Conservation (phyloP, 805 yeast genomes). For the Nakazawaea wickerhamii region DNA sequence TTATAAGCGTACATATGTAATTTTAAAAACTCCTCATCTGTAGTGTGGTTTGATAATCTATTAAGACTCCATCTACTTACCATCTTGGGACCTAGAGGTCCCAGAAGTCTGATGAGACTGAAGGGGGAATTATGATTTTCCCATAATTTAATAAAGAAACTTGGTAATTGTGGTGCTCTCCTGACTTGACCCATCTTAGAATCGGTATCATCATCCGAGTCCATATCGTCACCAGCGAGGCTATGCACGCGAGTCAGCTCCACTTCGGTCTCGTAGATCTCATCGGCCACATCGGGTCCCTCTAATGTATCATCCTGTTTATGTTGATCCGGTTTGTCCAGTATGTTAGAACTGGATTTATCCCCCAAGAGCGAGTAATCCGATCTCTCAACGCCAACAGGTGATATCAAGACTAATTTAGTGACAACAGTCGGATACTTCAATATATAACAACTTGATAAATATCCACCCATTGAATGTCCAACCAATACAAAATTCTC, state of each 20-base stretch:
- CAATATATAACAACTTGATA: slow-evolving; percentile 60
- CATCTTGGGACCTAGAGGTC: slow-evolving; percentile 49
- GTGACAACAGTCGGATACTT: slow-evolving; percentile 40
- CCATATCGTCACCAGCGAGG: background rate
- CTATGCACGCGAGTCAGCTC: slow-evolving; percentile 3
- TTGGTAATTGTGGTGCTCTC: slow-evolving; percentile 27
- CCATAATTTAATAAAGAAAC: slow-evolving; percentile 44
- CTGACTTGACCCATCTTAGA: slow-evolving; percentile 12
- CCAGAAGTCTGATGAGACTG: slow-evolving; percentile 39
- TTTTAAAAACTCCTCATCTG: slow-evolving; percentile 28
- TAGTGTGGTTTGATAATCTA: slow-evolving; percentile 31
- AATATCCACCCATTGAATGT: slow-evolving; percentile 76
- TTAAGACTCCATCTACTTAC: slow-evolving; percentile 51
- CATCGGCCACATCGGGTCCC: slow-evolving; percentile 17
- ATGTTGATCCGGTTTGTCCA: slow-evolving; percentile 10
- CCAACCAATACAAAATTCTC: slow-evolving; percentile 56
- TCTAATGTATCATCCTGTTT: background rate
- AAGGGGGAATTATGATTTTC: slow-evolving; percentile 50
- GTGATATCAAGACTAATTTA: slow-evolving; percentile 61
- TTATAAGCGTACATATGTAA: slow-evolving; percentile 52
- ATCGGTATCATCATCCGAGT: slow-evolving; percentile 15
- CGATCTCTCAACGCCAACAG: slow-evolving; percentile 72
- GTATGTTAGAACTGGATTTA: slow-evolving; percentile 5
- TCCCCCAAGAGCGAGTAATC: slow-evolving; percentile 36
- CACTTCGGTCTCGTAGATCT: slow-evolving; percentile 18